Evolutionary conservation across 192 early-diverging fungal species (phyloP).

Genomic region (Podila minutissima): DNA sequence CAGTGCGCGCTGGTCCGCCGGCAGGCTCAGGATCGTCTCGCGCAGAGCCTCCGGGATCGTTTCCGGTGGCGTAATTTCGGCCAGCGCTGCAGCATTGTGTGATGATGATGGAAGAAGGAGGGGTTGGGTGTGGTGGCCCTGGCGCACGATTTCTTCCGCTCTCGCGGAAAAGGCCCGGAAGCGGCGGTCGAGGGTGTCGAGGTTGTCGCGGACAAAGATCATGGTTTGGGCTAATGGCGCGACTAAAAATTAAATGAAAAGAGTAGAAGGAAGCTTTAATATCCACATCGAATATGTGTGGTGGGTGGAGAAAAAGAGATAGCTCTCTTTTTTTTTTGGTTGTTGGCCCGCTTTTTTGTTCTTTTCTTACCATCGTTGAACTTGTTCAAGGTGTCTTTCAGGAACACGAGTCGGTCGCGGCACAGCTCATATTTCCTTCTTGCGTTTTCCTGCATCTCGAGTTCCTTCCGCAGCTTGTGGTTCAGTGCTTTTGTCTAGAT

Average conservation of each 20-base stretch:
- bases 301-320: neutral
- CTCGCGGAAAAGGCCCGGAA: slow-evolving; percentile 21
- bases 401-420: slow-evolving; percentile 39
- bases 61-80: neutral
- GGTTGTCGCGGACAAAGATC: slow-evolving; percentile 48
- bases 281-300: no score
- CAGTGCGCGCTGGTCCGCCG: slow-evolving; percentile 20
- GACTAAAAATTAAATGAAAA: slow-evolving; percentile 8
- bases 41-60: slow-evolving; percentile 12
- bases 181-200: slow-evolving; percentile 41
- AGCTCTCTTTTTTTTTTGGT: neutral
- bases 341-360: neutral
- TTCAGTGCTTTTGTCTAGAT: slow-evolving; percentile 53
- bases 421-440: slow-evolving; percentile 26
- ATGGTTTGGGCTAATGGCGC: slow-evolving; percentile 32
- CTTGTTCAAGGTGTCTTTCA: slow-evolving; percentile 27
- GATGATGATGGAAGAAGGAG: neutral
- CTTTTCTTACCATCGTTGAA: slow-evolving; percentile 25
- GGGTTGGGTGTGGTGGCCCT: neutral
- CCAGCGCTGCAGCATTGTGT: neutral
- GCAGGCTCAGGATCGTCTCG: slow-evolving; percentile 20
- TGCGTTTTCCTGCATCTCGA: slow-evolving; percentile 26
- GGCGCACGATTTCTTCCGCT: neutral
- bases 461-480: slow-evolving; percentile 46
- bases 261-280: no score